Base-by-base conservation (phyloP, 345 rosid species). In the Pugionium cornutum region DNA sequence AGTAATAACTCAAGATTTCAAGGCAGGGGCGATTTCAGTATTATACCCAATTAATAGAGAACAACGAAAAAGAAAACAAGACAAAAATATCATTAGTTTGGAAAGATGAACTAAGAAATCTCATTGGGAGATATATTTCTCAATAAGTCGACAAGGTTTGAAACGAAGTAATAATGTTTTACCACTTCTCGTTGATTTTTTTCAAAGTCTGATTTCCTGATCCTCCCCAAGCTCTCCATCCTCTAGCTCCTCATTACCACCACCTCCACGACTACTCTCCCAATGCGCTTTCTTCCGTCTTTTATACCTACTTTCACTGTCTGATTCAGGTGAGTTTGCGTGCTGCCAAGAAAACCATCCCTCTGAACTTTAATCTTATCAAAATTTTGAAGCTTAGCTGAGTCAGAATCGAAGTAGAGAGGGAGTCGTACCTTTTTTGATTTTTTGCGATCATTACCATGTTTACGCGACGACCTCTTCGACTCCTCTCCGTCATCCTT, bases 311-410 rank as follows among this genome's bases (percentile, higher is more conserved):
- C 72, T 83, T 77, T 86, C 99, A 62, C 73, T 59, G 44, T 90
- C 99, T 40, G 99, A 90, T 56, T 86, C 92, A 35, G 98, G 92
- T 2, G 92, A 74, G 74, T 83, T 69, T 9, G 86, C 86, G 35
- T 88, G 60, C 60, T 55, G 60, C 60, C 44, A 55, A 27, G 2
- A 54, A 54, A 55, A 55, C 18, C 60, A 54, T 8, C 32, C 6
- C 32, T 36, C 60, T 55, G 8, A 2, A 6, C 1, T 18, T 34
- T 36, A 36, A 40, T 26, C 7, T 55, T 55, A 27, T 26, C 32
- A 32, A 27, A 26, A 18, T 18, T 34, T 9, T 70, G 1, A 62
- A 37, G 50, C 36, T 47, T 41, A 37, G 25, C 49, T 6, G 29
- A 43, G 44, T 56, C 42, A 11, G 31, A 39, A 55, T 2, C 18